Evolutionary conservation across 495 filamentous ascomycete species (phyloP).

Genomic region (Antarctomyces pellizariae): DNA sequence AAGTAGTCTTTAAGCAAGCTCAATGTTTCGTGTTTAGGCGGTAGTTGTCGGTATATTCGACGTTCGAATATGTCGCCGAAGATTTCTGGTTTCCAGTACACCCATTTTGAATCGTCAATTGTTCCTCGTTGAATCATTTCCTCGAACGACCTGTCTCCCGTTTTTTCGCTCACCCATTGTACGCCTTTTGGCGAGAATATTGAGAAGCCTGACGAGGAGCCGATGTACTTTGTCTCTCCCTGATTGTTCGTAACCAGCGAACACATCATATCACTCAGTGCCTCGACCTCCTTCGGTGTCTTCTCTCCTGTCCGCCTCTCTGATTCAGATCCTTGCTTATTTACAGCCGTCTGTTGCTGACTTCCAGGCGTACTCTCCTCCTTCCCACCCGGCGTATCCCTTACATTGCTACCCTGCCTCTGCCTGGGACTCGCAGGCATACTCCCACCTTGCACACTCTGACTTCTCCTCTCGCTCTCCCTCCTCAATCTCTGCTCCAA

Average conservation of each 20-base stretch:
- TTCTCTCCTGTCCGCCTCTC: slow-evolving; percentile 14
- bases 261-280: slow-evolving; percentile 95
- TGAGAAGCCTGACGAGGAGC: slow-evolving; percentile 92
- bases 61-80: slow-evolving; percentile 83
- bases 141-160: slow-evolving; percentile 81
- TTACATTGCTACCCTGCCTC: too few species aligned
- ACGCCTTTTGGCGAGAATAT: slow-evolving; percentile 97
- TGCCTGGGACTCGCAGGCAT: too few species aligned
- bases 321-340: slow-evolving; percentile 8
- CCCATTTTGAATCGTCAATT: slow-evolving; percentile 78
- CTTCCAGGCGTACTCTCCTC: too few species aligned
- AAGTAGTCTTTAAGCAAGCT: slow-evolving; percentile 85
- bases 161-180: slow-evolving; percentile 97
- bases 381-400: too few species aligned
- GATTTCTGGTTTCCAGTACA: slow-evolving; percentile 87
- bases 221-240: slow-evolving; percentile 90
- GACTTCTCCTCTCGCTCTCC: slow-evolving; percentile 32
- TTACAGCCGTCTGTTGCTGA: too few species aligned
- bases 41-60: slow-evolving; percentile 60
- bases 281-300: slow-evolving; percentile 54
- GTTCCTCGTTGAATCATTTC: slow-evolving; percentile 74
- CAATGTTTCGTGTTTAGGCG: slow-evolving; percentile 55
- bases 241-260: slow-evolving; percentile 93
- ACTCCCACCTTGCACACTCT: too few species aligned
- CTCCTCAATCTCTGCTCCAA: slow-evolving; percentile 65